These are phyloP conservation scores for Komagataella kurtzmanii DNA, from an alignment of 805 yeast genomes.

Conservation along the genomic window DNA sequence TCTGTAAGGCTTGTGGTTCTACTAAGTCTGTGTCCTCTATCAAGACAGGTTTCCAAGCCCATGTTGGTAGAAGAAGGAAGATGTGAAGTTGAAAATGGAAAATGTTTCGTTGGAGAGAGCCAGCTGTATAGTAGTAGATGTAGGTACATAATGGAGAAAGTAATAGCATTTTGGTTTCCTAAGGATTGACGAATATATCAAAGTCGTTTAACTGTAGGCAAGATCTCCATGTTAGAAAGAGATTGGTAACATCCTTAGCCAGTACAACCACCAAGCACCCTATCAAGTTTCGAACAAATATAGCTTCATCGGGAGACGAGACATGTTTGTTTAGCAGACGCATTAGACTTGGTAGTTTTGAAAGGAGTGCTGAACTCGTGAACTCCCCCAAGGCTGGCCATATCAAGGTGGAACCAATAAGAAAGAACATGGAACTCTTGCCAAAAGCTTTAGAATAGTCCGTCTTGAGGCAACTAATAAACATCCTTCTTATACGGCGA, in stretches of 20 bases:
- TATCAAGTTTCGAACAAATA: constrained; percentile 18
- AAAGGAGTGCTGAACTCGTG: constrained; percentile 10
- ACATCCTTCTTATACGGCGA: constrained; percentile 12
- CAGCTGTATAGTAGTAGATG: not conserved
- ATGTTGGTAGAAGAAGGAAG: constrained; percentile 81
- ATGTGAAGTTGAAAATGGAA: constrained; percentile 9
- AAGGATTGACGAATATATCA: not conserved
- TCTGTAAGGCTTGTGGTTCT: constrained; percentile 96
- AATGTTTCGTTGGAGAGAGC: not conserved
- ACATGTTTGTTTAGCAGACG: constrained; percentile 8
- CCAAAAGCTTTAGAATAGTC: constrained; percentile 17
- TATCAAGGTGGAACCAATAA: constrained; percentile 12
- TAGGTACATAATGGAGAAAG: not conserved
- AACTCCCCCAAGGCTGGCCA: constrained; percentile 21
- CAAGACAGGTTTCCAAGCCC: constrained; percentile 99
- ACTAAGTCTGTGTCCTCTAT: constrained; percentile 93
- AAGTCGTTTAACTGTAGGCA: constrained; percentile 13
- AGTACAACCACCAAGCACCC: constrained; percentile 19
- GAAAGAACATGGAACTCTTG: constrained; percentile 6
- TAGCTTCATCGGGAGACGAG: constrained; percentile 23
- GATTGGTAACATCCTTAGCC: constrained; percentile 17
- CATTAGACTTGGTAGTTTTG: constrained; percentile 11
- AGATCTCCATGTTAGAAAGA: constrained; percentile 18
- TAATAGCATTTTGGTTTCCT: not conserved
- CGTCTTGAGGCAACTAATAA: constrained; percentile 10